phyloP scores from a whole-genome alignment of 352 stramenopile genomes.

The Phytophthora meadii region DNA sequence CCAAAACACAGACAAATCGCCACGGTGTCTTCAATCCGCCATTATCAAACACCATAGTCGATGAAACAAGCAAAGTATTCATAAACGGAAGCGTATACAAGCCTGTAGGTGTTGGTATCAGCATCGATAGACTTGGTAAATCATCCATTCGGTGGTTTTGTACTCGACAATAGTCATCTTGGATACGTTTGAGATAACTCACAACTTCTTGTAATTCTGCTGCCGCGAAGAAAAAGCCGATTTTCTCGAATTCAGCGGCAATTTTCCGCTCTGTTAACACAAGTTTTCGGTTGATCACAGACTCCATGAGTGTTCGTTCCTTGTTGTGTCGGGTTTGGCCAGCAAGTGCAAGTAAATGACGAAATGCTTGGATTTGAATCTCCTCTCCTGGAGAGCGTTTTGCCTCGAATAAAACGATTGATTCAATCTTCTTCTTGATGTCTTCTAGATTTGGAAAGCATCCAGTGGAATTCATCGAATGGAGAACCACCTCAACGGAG shows the following conservation, averaged over 20 bases:
- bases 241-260: constrained; percentile 48
- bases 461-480: constrained; percentile 62
- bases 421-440: constrained; percentile 62
- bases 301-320: constrained; percentile 64
- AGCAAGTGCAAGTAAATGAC: constrained; percentile 62
- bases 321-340: constrained; percentile 48
- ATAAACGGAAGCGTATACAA: constrained; percentile 60
- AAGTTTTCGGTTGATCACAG: constrained; percentile 66
- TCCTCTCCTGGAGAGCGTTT: constrained; percentile 70
- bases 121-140: constrained; percentile 64
- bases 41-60: constrained; percentile 43
- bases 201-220: constrained; percentile 60
- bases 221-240: constrained; percentile 64
- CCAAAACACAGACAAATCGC: constrained; percentile 60
- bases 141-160: constrained; percentile 66
- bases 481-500: constrained; percentile 44
- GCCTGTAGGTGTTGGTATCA: constrained; percentile 44
- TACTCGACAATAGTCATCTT: constrained; percentile 58
- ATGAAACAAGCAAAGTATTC: constrained; percentile 49
- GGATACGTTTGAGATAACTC: constrained; percentile 53
- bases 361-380: constrained; percentile 63
- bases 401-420: constrained; percentile 64
- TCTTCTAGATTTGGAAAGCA: constrained; percentile 58
- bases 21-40: constrained; percentile 37
- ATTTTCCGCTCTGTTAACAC: constrained; percentile 74